Percentiles rank a stretch among this genome's conserved stretches.
Evolutionary conservation across 352 stramenopile genomes (phyloP).

Genomic region (Pythium phragmitis): DNA sequence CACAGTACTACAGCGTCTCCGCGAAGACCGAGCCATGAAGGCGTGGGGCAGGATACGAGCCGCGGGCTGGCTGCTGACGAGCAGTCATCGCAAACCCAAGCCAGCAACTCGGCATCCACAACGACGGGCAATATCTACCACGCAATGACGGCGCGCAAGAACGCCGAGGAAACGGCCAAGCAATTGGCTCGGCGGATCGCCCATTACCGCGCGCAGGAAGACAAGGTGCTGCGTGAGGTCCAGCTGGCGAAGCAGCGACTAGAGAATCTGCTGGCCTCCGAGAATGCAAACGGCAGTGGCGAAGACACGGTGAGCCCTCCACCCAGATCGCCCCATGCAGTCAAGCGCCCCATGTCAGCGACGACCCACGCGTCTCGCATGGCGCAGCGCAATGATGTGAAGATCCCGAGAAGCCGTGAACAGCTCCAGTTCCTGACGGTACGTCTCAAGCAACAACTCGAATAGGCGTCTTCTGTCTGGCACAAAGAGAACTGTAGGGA

Average conservation of each 20-base stretch:
- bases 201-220: conserved; percentile 53
- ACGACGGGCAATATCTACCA: conserved; percentile 38
- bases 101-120: neutral
- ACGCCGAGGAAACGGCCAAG: conserved; percentile 45
- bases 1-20: neutral
- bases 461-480: no score
- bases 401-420: conserved; percentile 39
- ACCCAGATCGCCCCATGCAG: neutral
- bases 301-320: neutral
- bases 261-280: conserved; percentile 23
- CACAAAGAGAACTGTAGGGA: neutral
- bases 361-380: conserved; percentile 8
- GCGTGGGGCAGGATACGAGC: neutral
- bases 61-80: neutral
- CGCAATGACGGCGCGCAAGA: conserved; percentile 48
- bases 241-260: conserved; percentile 46
- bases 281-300: neutral
- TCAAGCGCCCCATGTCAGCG: conserved; percentile 18
- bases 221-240: conserved; percentile 52
- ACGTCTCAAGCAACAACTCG: conserved; percentile 1
- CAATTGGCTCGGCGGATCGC: conserved; percentile 50
- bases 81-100: neutral
- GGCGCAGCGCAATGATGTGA: conserved; percentile 12
- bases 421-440: conserved; percentile 54
- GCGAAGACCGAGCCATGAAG: neutral